A percentile compares a stretch with the other conserved stretches of the same genome.
Evolutionary conservation across 2,329 filamentous ascomycete genomes (phyloP).

Genomic region (Orbilia javanica): DNA sequence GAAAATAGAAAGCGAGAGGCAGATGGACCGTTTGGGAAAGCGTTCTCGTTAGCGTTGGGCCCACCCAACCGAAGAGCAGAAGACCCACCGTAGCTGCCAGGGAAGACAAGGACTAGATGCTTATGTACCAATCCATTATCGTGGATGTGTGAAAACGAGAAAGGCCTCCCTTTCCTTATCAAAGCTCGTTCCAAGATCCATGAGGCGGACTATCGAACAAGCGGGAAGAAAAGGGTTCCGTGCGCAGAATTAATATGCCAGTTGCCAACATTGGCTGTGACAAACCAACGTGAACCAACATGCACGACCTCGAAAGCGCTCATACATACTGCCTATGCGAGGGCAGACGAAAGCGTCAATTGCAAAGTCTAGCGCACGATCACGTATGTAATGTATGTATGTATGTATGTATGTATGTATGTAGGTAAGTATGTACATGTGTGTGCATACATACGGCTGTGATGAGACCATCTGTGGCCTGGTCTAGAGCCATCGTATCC

Average conservation of each 20-base stretch:
- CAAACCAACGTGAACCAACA: background rate
- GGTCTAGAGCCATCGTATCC: background rate
- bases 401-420: no score
- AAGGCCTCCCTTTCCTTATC: slow-evolving; percentile 38
- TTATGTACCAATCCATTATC: slow-evolving; percentile 45
- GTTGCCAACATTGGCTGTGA: background rate
- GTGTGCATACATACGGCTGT: background rate
- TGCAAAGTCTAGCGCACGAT: background rate
- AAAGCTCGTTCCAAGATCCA: slow-evolving; percentile 1
- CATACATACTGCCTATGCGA: background rate
- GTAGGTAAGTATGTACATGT: no score
- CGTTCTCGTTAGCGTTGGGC: slow-evolving; percentile 26
- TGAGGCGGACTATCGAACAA: background rate
- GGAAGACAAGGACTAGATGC: no score
- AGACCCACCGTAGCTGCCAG: slow-evolving; percentile 26
- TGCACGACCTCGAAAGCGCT: background rate
- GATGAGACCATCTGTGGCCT: background rate
- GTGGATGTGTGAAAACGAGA: slow-evolving; percentile 5
- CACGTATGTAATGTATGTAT: background rate
- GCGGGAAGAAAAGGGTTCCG: slow-evolving; percentile 18
- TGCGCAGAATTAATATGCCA: slow-evolving; percentile 16
- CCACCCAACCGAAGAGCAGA: slow-evolving; percentile 26
- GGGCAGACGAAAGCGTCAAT: background rate
- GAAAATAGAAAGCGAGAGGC: background rate
- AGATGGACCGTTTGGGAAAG: background rate